Conservation (phyloP, 352 stramenopile genomes). For the Stephanocyclus meneghinianus region DNA sequence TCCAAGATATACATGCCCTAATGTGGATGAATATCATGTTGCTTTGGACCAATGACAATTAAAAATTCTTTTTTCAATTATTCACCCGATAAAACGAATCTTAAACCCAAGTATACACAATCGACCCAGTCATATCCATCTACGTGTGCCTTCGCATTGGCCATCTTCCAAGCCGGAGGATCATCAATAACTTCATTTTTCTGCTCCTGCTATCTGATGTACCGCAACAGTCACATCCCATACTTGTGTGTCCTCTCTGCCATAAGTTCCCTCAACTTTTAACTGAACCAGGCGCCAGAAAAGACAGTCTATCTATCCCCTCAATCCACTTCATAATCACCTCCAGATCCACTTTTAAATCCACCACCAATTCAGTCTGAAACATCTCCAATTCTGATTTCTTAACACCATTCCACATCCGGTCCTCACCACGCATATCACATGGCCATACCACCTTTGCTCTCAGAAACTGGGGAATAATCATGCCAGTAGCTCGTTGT, state of each 20-base stretch:
- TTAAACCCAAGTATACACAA: conserved; percentile 17
- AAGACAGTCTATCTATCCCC: conserved; percentile 66
- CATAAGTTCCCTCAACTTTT: conserved; percentile 65
- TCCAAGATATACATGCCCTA: no score
- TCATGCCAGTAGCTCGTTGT: conserved; percentile 68
- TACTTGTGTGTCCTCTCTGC: conserved; percentile 72
- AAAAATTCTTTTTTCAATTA: neutral
- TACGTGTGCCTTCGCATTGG: conserved; percentile 70
- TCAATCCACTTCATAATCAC: conserved; percentile 73
- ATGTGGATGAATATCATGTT: no score
- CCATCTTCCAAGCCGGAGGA: conserved; percentile 78
- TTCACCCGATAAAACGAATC: neutral
- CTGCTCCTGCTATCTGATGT: conserved; percentile 35
- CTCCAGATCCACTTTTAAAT: conserved; percentile 70
- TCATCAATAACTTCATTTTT: conserved; percentile 77
- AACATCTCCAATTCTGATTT: conserved; percentile 81
- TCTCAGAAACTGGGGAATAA: conserved; percentile 79
- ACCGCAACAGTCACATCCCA: conserved; percentile 75
- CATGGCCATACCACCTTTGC: conserved; percentile 79
- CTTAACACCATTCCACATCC: conserved; percentile 71
- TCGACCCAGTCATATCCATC: conserved; percentile 82
- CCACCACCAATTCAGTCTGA: conserved; percentile 80
- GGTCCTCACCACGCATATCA: conserved; percentile 79
- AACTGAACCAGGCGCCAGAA: conserved; percentile 65
- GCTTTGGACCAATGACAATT: no score